Conservation (phyloP, 2,329 filamentous ascomycete species). For the Colletotrichum sojae region DNA sequence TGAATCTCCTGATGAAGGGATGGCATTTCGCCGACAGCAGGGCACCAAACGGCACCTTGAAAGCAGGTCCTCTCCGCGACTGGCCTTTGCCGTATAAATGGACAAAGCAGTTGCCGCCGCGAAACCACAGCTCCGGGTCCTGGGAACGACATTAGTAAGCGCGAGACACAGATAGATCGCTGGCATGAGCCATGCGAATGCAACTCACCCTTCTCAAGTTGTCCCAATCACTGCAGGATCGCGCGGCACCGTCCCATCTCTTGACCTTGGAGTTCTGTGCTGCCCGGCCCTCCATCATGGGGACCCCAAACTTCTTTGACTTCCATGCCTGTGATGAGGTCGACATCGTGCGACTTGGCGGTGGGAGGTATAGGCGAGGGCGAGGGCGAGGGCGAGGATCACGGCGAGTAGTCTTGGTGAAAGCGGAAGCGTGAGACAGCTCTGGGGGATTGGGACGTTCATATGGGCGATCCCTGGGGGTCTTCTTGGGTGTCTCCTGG, state of each 20-base stretch:
- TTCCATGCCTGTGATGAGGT: slow-evolving; percentile 48
- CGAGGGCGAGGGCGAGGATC: slow-evolving; percentile 39
- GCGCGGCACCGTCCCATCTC: slow-evolving; percentile 66
- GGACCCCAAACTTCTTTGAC: slow-evolving; percentile 49
- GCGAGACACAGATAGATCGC: neutral
- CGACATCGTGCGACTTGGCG: slow-evolving; percentile 27
- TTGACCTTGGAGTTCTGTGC: slow-evolving; percentile 53
- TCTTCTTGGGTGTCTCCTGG: no score
- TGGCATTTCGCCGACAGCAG: slow-evolving; percentile 72
- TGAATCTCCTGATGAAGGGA: slow-evolving; percentile 70
- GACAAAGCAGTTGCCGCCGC: slow-evolving; percentile 77
- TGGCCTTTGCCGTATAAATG: slow-evolving; percentile 77
- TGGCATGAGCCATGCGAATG: neutral
- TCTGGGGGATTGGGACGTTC: slow-evolving; percentile 24
- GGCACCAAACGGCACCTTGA: slow-evolving; percentile 73
- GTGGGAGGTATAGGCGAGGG: slow-evolving; percentile 45
- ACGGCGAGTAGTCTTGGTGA: slow-evolving; percentile 20
- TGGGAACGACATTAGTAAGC: slow-evolving; percentile 49
- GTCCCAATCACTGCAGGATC: slow-evolving; percentile 61
- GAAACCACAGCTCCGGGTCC: slow-evolving; percentile 81
- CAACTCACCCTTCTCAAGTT: slow-evolving; percentile 61
- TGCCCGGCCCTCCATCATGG: slow-evolving; percentile 47
- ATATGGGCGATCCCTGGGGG: slow-evolving; percentile 20
- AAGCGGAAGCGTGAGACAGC: slow-evolving; percentile 10
- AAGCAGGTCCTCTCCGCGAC: slow-evolving; percentile 76